phyloP scores from a whole-genome alignment of 495 filamentous ascomycete genomes.

The Penicillium desertorum region DNA sequence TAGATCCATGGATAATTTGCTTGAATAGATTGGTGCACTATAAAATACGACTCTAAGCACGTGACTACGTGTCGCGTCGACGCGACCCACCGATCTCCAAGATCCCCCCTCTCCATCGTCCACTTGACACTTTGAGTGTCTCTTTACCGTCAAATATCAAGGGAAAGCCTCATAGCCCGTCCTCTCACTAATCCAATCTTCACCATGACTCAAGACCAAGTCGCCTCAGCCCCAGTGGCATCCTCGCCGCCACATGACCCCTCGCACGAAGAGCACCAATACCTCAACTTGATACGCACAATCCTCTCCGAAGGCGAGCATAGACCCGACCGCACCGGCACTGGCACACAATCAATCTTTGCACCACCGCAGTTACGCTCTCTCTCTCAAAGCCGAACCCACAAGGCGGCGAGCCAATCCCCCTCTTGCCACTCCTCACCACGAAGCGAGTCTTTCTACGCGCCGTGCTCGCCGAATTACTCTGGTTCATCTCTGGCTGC shows the following conservation, averaged over 20 bases:
- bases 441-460: slow-evolving; percentile 95
- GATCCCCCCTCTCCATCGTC: background rate
- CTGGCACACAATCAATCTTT: slow-evolving; percentile 86
- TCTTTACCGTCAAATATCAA: background rate
- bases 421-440: slow-evolving; percentile 85
- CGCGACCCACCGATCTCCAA: slow-evolving; percentile 16
- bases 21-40: background rate
- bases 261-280: slow-evolving; percentile 71
- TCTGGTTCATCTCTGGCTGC: slow-evolving; percentile 88
- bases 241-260: slow-evolving; percentile 21
- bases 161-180: background rate
- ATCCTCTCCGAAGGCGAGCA: slow-evolving; percentile 77
- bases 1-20: background rate
- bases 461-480: slow-evolving; percentile 87
- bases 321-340: slow-evolving; percentile 86
- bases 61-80: slow-evolving; percentile 33
- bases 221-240: slow-evolving; percentile 16
- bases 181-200: background rate
- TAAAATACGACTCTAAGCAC: slow-evolving; percentile 4
- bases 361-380: slow-evolving; percentile 81
- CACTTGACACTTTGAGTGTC: background rate
- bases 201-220: slow-evolving; percentile 30
- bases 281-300: slow-evolving; percentile 70
- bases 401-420: slow-evolving; percentile 37
- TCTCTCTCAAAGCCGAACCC: slow-evolving; percentile 61